Evolutionary conservation across 169 alveolate species (phyloP).

Genomic region (Cryptosporidium baileyi): DNA sequence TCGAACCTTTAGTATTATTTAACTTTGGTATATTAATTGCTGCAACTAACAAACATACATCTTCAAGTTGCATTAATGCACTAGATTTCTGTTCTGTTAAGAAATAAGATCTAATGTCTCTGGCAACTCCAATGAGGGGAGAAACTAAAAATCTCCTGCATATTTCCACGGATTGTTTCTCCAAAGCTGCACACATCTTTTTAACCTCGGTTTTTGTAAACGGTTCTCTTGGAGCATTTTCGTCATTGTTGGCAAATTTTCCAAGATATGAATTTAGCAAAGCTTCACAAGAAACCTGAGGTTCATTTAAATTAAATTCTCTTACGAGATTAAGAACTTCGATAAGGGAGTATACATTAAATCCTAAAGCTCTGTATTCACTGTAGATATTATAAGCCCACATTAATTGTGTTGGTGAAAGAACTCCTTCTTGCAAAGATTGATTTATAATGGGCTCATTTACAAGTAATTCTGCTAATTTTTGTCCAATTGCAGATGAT

Average conservation of each 20-base stretch:
- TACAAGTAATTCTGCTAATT: constrained; percentile 19
- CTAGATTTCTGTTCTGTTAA: constrained; percentile 12
- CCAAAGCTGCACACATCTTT: constrained; percentile 56
- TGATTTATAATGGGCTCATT: constrained; percentile 47
- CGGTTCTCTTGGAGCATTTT: constrained; percentile 51
- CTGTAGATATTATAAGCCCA: constrained; percentile 60
- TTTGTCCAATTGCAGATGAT: constrained; percentile 66
- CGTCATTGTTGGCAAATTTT: constrained; percentile 42
- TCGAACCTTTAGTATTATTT: neutral
- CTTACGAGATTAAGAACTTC: constrained; percentile 61
- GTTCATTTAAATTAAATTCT: constrained; percentile 43
- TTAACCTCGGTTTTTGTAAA: constrained; percentile 49
- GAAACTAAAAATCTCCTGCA: constrained; percentile 66
- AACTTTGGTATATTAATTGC: constrained; percentile 59
- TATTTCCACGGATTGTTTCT: constrained; percentile 46
- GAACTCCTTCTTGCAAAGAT: constrained; percentile 41
- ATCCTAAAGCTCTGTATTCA: constrained; percentile 47
- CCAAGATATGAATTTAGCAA: constrained; percentile 43
- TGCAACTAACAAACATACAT: constrained; percentile 33
- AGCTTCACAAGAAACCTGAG: constrained; percentile 42
- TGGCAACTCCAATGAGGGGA: constrained; percentile 63
- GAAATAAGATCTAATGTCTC: constrained; percentile 62
- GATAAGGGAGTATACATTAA: constrained; percentile 29
- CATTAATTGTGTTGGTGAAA: constrained; percentile 63
- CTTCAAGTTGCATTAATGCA: constrained; percentile 55